Conservation (phyloP, 2,329 filamentous ascomycete genomes). For the Samsoniella hepiali region DNA sequence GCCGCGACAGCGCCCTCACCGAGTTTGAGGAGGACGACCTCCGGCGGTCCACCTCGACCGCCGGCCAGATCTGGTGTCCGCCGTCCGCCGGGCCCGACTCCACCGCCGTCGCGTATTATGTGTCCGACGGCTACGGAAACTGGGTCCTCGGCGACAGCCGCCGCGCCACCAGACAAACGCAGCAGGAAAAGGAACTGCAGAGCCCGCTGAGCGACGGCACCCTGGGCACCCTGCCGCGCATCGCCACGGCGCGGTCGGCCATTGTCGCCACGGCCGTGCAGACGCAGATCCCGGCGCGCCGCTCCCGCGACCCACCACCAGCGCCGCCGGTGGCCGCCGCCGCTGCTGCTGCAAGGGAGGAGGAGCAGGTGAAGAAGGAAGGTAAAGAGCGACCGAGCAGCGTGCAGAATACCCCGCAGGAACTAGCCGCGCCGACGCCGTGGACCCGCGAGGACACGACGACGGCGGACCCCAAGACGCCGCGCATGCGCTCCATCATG, state of each 20-base stretch:
- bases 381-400: neutral
- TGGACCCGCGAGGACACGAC: neutral
- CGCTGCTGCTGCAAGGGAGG: too few relatives aligned
- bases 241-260: constrained; percentile 7
- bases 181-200: constrained; percentile 9
- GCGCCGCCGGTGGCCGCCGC: neutral
- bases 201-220: constrained; percentile 11
- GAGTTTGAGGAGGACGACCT: constrained; percentile 50
- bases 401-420: neutral
- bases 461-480: neutral
- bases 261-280: constrained; percentile 3
- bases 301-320: neutral
- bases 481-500: neutral
- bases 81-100: constrained; percentile 35
- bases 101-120: constrained; percentile 42
- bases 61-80: constrained; percentile 49
- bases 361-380: neutral
- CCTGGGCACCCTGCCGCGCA: neutral
- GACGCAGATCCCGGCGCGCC: constrained; percentile 5
- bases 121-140: constrained; percentile 51
- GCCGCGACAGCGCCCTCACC: constrained; percentile 45
- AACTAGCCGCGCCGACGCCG: neutral
- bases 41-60: constrained; percentile 35
- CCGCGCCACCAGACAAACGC: constrained; percentile 23
- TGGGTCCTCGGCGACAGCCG: constrained; percentile 46